Base-by-base conservation (phyloP, 2,329 filamentous ascomycete genomes). In the Talaromyces sp. region DNA sequence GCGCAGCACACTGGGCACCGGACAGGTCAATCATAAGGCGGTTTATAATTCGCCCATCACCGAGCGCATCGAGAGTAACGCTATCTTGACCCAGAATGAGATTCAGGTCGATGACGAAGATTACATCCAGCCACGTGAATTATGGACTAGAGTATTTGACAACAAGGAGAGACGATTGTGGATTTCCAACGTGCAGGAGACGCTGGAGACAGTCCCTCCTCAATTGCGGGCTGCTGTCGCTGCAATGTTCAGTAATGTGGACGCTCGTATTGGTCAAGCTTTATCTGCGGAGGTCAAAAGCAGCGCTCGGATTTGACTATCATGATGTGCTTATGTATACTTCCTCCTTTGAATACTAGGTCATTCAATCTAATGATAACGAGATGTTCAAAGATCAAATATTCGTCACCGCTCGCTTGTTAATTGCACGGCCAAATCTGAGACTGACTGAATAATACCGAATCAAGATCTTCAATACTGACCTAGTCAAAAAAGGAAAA, bases 81-180 rank as follows among this genome's bases (percentile, higher is more conserved):
- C 60, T 39, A 63, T 45, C 39, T 56, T 63, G 22, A 24, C 39
- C 16, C 58, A 60, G 37, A 60, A 60, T 60, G 47, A 63, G 19
- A 57, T 39, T 35, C 35, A 41, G 37, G 45, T 65, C 22, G 37
- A 39, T 11, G 63, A 65, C 16, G 56, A 39, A 7, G 63, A 60
- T 19, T 65, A 50, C n/a, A n/a, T 52, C 22, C 63, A 65, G 63
- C 63, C 63, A 45, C 56, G 63, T 13, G 45, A 65, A 14, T 65
- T 60, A n/a, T 65, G 63, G 63, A 54, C 37, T 6, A 43, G 56
- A 27, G 88, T 58, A 13, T 43, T 58, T 22, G 58, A 60, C n/a
- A 41, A 60, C 0, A 37, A 33, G 19, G 58, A 74, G 56, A 66
- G 66, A 45, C 63, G 65, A 24, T 35, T 65, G 39, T 73, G 69